Evolutionary conservation across 2,329 filamentous ascomycete genomes (phyloP), one percentile per base, ranked within the genome.

Genomic region (Penicillium sp.): DNA sequence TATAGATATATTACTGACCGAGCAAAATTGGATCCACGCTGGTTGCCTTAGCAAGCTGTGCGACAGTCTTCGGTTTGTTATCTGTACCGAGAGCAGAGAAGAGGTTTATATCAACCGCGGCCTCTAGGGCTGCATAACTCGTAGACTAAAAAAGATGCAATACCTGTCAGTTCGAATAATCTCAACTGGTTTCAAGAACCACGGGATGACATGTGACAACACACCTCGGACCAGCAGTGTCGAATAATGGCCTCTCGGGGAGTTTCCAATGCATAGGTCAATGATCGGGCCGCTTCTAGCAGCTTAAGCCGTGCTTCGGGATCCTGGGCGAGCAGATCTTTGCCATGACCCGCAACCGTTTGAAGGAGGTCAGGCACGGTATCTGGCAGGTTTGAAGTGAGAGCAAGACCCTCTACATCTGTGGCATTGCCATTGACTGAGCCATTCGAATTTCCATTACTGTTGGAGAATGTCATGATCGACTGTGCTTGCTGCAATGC

Each of bases 221-320:
- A 12, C 9, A 52, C 49, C 38, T 81, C 72, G 0, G 76, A 77
- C 77, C 79, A 82, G 59, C 67, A 72, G 44, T 81, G 78, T 54
- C 77, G 72, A 53, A 81, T 72, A 72, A 81, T 80, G 0, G 78
- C 78, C 66, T 82, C 80, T 7, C 79, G 71, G 0, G 80, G 80
- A 0, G 77, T 81, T 61, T 82, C 79, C 13, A 73, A 66, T 53
- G 62, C 73, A 36, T 61, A 57, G 1, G 63, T 59, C 39, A 70
- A 54, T 6, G 62, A 49, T 8, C 63, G 59, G 6, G 63, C 59
- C 0, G 64, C 44, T 43, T 65, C 57, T 8, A 68, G 44, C 4
- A 69, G 50, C 6, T 58, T 60, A 4, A 19, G 6, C 8, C 49
- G 38, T 31, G 49, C 49, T 27, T 35, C 19, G 3, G 39, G 19